phyloP scores from a whole-genome alignment of 164 flowering plant species.

The Vitis rotundifolia region DNA sequence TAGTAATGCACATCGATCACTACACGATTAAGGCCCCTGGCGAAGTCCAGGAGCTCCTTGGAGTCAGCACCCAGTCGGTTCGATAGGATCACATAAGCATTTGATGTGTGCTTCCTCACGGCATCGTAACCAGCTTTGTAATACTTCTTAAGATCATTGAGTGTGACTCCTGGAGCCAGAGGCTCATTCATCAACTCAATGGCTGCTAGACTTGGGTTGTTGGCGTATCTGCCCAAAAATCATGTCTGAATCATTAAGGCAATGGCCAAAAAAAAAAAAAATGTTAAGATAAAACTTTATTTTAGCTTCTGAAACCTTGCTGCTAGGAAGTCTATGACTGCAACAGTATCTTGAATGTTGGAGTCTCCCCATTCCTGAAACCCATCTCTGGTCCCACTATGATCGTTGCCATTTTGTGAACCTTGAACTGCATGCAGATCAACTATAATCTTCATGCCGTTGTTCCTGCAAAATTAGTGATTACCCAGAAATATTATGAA shows the following conservation, averaged over 20 bases:
- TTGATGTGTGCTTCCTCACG: slow-evolving; percentile 22
- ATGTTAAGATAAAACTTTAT: neutral
- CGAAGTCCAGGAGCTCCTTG: slow-evolving; percentile 18
- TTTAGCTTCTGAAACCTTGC: slow-evolving; percentile 5
- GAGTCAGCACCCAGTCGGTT: slow-evolving; percentile 19
- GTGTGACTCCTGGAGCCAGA: slow-evolving; percentile 14
- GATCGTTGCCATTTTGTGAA: slow-evolving; percentile 26
- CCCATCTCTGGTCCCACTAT: slow-evolving; percentile 29
- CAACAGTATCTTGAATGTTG: slow-evolving; percentile 11
- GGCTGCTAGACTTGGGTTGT: slow-evolving; percentile 16
- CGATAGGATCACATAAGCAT: slow-evolving; percentile 26
- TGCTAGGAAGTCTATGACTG: slow-evolving; percentile 27
- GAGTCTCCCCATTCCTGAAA: slow-evolving; percentile 25
- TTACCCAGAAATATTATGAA: no score
- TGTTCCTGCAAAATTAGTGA: slow-evolving; percentile 20
- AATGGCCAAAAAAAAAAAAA: no score
- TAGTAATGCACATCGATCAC: slow-evolving; percentile 32
- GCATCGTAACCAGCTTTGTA: slow-evolving; percentile 28
- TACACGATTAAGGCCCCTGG: slow-evolving; percentile 1
- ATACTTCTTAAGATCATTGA: slow-evolving; percentile 10
- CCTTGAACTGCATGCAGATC: slow-evolving; percentile 26
- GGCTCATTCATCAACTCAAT: slow-evolving; percentile 39
- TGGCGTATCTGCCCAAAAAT: slow-evolving; percentile 15
- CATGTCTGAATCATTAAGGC: neutral
- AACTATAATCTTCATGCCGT: slow-evolving; percentile 26